Evolutionary conservation across 1,284 basidiomycete species (phyloP).

Genomic region (Cutaneotrichosporon sp.): DNA sequence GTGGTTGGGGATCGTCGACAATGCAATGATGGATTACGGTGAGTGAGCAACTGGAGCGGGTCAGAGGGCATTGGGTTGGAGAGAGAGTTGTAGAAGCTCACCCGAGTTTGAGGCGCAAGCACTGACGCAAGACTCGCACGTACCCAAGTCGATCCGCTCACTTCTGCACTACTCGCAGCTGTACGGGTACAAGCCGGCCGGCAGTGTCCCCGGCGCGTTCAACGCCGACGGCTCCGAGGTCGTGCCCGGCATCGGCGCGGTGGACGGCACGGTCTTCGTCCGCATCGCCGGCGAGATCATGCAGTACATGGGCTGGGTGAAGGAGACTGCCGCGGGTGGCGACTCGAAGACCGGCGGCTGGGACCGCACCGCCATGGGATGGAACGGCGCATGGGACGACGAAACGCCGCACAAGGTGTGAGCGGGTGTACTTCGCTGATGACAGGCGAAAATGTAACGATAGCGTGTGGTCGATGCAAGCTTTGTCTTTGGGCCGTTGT

Average conservation of each 20-base stretch:
- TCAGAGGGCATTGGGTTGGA: background rate
- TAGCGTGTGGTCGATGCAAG: background rate
- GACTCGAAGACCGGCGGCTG: conserved; percentile 52
- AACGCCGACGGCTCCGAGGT: conserved; percentile 46
- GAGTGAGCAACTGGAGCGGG: conserved; percentile 7
- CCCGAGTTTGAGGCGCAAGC: too few relatives aligned
- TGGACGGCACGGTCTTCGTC: conserved; percentile 66
- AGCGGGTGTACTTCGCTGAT: background rate
- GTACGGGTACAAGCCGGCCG: conserved; percentile 57
- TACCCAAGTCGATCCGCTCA: conserved; percentile 62
- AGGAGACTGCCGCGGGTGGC: conserved; percentile 51
- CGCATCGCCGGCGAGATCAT: conserved; percentile 64
- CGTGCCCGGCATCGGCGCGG: conserved; percentile 51
- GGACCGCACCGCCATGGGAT: conserved; percentile 66
- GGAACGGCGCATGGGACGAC: conserved; percentile 65
- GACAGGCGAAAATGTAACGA: background rate
- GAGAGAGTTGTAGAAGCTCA: background rate
- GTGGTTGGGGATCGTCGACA: conserved; percentile 62
- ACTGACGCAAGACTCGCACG: conserved; percentile 59
- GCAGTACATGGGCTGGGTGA: conserved; percentile 64
- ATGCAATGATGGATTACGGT: conserved; percentile 58
- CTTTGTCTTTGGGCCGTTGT: background rate
- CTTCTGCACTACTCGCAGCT: conserved; percentile 59
- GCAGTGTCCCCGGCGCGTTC: conserved; percentile 55
- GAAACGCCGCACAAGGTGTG: conserved; percentile 2